Conservation (phyloP, 331 rosid genomes). For the Rhamnella rubrinervis region DNA sequence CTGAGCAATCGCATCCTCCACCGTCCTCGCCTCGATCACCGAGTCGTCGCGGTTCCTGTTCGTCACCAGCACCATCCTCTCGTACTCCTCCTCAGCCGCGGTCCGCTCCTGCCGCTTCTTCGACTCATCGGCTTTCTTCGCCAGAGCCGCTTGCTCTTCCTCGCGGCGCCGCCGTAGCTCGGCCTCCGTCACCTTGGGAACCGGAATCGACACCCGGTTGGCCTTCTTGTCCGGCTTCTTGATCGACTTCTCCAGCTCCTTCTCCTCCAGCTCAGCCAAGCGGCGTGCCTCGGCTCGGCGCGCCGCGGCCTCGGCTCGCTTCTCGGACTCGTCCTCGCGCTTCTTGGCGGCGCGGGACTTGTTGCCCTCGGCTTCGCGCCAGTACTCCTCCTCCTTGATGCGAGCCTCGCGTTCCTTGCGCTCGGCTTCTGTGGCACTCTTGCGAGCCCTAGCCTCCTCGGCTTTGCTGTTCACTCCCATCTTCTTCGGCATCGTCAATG, state of each 20-base stretch:
- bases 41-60: conserved; percentile 90
- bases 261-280: conserved; percentile 83
- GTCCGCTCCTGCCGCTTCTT: conserved; percentile 66
- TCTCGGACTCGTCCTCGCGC: conserved; percentile 90
- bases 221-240: conserved; percentile 88
- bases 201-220: conserved; percentile 69
- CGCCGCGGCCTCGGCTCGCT: conserved; percentile 72
- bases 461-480: conserved; percentile 92
- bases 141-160: conserved; percentile 61
- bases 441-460: conserved; percentile 85
- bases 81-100: conserved; percentile 95
- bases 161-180: conserved; percentile 63
- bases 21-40: conserved; percentile 68
- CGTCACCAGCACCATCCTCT: conserved; percentile 71
- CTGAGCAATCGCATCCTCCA: conserved; percentile 82
- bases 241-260: conserved; percentile 66
- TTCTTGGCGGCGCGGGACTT: conserved; percentile 92
- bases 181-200: conserved; percentile 83
- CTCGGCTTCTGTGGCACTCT: conserved; percentile 63
- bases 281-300: conserved; percentile 85
- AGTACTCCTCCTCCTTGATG: conserved; percentile 70
- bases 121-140: conserved; percentile 62
- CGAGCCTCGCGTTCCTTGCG: conserved; percentile 69
- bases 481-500: conserved; percentile 76
- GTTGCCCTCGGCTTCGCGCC: conserved; percentile 86